Base-by-base conservation (phyloP, 176 grass and related monocot genomes). In the Triticum dicoccoides region DNA sequence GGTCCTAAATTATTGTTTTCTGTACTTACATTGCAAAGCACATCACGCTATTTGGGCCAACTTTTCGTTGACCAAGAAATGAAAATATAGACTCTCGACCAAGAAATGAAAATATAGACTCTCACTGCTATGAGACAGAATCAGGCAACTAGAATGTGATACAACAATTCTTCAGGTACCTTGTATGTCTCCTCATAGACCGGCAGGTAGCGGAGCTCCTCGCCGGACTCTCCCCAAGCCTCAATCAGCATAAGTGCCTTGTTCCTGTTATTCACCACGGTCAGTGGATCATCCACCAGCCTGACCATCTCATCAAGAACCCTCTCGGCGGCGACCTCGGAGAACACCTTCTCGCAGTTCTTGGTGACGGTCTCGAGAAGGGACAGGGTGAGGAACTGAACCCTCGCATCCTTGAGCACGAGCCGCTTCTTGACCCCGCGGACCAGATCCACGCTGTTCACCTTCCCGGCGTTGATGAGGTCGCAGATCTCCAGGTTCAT, bases 161-260 rank as follows among this genome's bases (percentile, higher is more conserved):
- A 68, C 47, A 30, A 5, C 20, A 49, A 15, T 45, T 11, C 13
- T 29, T 18, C 2, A 18, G 54, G 61, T 79, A 97, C 95, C 91
- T 97, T 97, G 87, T 97, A 97, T 18, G 95, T 97, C 83, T 97
- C 95, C 72, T 97, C 95, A 73, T 93, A 97, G 34, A 97, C 87
- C 59, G 92, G 95, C 79, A 97, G 83, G 85, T 97, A 95, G 34
- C 92, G 93, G 66, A 97, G 91, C 76, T 97, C 95, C 84, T 95
- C 85, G n/a, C 89, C 92, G 30, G 92, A 92, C 79, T 97, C 90
- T n/a, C 95, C 95, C 95, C 95, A 97, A 4, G 91, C 84, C 77
- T 97, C 95, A 82, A 97, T 93, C 82, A 97, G 73, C 20, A 89
- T 82, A 76, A 97, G 95, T 8, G 89, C 80, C 76, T 95, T 97